These are phyloP conservation scores for Ustilago nuda DNA, from an alignment of 1,284 basidiomycete species.

Conservation along the genomic window DNA sequence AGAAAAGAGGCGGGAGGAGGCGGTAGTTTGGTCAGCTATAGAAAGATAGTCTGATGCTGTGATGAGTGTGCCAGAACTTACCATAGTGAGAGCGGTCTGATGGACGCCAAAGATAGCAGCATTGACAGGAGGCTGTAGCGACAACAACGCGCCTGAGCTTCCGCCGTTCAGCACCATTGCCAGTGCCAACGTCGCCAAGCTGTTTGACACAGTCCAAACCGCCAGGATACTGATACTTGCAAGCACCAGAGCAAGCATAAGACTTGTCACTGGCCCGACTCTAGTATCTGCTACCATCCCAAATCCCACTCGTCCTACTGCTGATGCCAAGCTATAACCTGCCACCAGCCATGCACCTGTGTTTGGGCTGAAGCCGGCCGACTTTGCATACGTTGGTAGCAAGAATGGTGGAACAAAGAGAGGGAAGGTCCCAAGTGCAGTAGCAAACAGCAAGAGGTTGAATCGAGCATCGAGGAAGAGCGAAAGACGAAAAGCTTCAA, in stretches of 20 bases:
- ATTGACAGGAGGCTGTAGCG: constrained; percentile 52
- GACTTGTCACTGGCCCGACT: constrained; percentile 48
- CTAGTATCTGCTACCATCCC: constrained; percentile 51
- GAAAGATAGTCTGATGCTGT: not conserved
- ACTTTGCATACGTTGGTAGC: constrained; percentile 68
- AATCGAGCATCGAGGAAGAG: constrained; percentile 65
- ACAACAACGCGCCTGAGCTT: constrained; percentile 46
- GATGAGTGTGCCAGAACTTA: constrained; percentile 7
- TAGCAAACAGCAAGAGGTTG: constrained; percentile 62
- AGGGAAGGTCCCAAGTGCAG: constrained; percentile 67
- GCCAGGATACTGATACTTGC: constrained; percentile 42
- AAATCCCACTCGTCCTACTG: constrained; percentile 45
- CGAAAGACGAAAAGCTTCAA: constrained; percentile 41
- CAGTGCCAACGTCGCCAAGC: constrained; percentile 33
- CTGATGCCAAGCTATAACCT: constrained; percentile 54
- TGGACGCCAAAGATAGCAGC: constrained; percentile 51
- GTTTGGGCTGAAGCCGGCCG: constrained; percentile 55
- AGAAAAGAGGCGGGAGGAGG: not conserved
- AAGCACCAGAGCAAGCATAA: constrained; percentile 41
- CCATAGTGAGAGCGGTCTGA: constrained; percentile 46
- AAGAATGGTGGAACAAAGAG: constrained; percentile 70
- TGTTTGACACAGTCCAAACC: constrained; percentile 51
- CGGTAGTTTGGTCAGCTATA: too few relatives aligned
- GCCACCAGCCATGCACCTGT: constrained; percentile 63
- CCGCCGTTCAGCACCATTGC: constrained; percentile 55